Conservation (phyloP, 495 filamentous ascomycete genomes). For the Cercophora sp. region DNA sequence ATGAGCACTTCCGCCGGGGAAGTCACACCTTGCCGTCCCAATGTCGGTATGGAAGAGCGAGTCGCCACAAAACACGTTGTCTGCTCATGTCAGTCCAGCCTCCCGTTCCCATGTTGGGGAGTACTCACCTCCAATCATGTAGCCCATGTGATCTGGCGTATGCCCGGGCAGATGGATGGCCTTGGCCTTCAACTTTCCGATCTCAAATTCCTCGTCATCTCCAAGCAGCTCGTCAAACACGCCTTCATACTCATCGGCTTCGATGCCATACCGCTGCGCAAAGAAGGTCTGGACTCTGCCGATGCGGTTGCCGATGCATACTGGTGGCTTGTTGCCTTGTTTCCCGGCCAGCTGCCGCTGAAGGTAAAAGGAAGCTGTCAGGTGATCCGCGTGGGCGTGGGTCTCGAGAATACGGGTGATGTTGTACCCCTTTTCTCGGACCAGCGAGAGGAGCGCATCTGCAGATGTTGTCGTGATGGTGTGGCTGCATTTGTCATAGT, state of each 20-base stretch:
- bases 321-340: constrained; percentile 28
- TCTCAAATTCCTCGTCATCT: constrained; percentile 48
- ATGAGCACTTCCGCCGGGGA: constrained; percentile 51
- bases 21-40: constrained; percentile 57
- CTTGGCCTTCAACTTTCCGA: constrained; percentile 45
- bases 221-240: constrained; percentile 53
- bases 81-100: not conserved
- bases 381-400: constrained; percentile 59
- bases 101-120: not conserved
- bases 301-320: constrained; percentile 56
- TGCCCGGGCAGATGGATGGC: constrained; percentile 58
- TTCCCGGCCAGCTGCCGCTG: constrained; percentile 35
- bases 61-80: constrained; percentile 61
- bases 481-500: constrained; percentile 49
- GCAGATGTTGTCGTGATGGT: constrained; percentile 46
- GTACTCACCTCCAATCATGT: constrained; percentile 45
- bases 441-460: constrained; percentile 42
- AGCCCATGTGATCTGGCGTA: constrained; percentile 60
- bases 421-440: constrained; percentile 42
- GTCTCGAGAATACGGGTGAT: constrained; percentile 54
- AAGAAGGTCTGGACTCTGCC: constrained; percentile 48
- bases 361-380: constrained; percentile 55
- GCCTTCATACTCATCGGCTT: constrained; percentile 31
- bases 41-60: constrained; percentile 58
- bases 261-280: constrained; percentile 45